Evolutionary conservation across 2,329 filamentous ascomycete genomes (phyloP), one percentile per base, ranked within the genome.

Genomic region (Epichloe festucae): DNA sequence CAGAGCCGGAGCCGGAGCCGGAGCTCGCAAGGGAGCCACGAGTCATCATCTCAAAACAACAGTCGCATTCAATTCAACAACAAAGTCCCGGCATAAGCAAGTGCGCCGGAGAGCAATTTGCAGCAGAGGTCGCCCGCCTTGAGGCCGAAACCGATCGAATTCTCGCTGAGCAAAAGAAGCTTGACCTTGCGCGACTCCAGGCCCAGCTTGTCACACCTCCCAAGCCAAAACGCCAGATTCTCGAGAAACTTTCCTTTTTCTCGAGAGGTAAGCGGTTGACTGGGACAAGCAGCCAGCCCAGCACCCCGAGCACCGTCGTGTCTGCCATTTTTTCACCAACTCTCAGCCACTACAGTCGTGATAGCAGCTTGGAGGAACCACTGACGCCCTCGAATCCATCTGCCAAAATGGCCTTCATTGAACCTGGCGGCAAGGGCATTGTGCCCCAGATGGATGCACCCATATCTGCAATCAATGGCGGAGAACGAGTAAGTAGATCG

Each of bases 391-490:
- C 57, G 3, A 12, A 21, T 15, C 21, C 48, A 2, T 15, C 35
- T 21, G 57, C 58, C 52, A 65, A 58, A 48, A 69, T 69, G 66
- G 62, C 59, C 49, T 67, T 67, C 47, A 74, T 75, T 52, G 67
- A 72, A 53, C 62, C 63, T n/a, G 72, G 72, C 27, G 73, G 70
- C 12, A 70, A 63, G 56, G 73, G 72, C 52, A 69, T 73, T 52
- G 69, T 73, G 5, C 71, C 73, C 40, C 72, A 73, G 49, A 82
- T 76, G 43, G 88, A 94, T 70, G 87, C 87, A 21, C 89, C 89
- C 1, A 73, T 84, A 10, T 89, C 88, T 50, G 87, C 87, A 14
- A 84, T 85, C 53, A 94, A 94, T 68, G 79, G 85, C 55, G 84
- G 83, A 45, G 86, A 90, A 62, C 76, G 89, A 59, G 83, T 86